Conservation (phyloP, 1,139 yeast species). For the Casaregolazyma lundiana region DNA sequence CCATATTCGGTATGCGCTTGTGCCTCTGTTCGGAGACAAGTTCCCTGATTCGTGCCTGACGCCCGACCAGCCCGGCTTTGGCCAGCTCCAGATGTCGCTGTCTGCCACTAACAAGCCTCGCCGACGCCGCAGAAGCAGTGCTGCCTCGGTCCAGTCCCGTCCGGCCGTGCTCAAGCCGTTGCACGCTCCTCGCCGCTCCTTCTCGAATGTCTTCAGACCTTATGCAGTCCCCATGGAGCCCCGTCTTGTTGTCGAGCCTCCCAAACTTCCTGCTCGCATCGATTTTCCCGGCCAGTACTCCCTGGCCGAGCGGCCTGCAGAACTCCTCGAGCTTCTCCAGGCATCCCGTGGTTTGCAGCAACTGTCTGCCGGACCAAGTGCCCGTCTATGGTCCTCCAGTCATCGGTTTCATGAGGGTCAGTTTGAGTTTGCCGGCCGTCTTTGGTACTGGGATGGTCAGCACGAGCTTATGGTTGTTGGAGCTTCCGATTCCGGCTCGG, state of each 20-base stretch:
- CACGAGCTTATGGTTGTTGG: constrained; percentile 26
- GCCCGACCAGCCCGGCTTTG: constrained; percentile 66
- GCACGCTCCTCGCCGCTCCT: constrained; percentile 2
- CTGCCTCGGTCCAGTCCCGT: background rate
- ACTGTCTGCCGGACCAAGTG: constrained; percentile 30
- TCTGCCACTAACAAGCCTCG: constrained; percentile 13
- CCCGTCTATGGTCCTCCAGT: constrained; percentile 23
- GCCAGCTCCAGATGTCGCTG: constrained; percentile 33
- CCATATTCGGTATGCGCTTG: constrained; percentile 66
- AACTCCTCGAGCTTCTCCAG: constrained; percentile 36
- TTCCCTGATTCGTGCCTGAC: constrained; percentile 68
- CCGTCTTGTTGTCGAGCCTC: constrained; percentile 6
- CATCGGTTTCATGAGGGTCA: constrained; percentile 27
- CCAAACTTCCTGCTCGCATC: constrained; percentile 10
- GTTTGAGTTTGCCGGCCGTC: constrained; percentile 38
- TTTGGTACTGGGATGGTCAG: constrained; percentile 39
- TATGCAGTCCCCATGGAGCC: constrained; percentile 26
- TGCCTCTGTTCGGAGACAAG: constrained; percentile 73
- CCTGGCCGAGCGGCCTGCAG: constrained; percentile 23
- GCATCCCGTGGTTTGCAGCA: constrained; percentile 41
- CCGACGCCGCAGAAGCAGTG: constrained; percentile 9
- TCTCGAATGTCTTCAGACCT: constrained; percentile 12
- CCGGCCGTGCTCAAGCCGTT: background rate
- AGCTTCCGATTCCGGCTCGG: background rate
- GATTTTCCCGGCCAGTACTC: constrained; percentile 20